Conservation (phyloP, 768 basidiomycete species). For the Gymnopilus junonius region DNA sequence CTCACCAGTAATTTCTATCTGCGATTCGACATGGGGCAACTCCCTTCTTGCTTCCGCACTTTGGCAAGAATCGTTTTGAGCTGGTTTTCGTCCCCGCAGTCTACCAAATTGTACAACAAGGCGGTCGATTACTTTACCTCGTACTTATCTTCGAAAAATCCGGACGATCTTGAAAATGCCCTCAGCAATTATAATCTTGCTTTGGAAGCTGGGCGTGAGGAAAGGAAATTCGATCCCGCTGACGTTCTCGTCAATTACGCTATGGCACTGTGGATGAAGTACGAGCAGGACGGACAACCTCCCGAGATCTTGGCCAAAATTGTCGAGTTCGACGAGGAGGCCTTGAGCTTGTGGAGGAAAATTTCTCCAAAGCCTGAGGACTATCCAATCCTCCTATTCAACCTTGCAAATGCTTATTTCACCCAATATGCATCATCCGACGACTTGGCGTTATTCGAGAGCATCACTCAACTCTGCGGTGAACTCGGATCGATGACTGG, state of each 20-base stretch:
- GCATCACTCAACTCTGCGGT: background rate
- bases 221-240: too few species aligned
- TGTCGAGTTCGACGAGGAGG: constrained; percentile 1
- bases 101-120: background rate
- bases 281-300: background rate
- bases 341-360: background rate
- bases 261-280: background rate
- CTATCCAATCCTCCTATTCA: background rate
- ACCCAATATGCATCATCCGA: background rate
- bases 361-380: background rate
- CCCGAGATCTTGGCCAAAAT: background rate
- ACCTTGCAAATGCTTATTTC: background rate
- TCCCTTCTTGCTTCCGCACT: background rate
- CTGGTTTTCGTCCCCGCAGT: background rate
- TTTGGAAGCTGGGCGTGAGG: background rate
- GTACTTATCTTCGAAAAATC: background rate
- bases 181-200: background rate
- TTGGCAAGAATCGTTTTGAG: background rate
- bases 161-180: background rate
- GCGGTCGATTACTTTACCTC: background rate
- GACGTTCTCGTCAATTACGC: background rate
- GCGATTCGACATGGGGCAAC: background rate
- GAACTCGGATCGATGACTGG: background rate
- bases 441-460: background rate
- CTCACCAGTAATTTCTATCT: background rate